Evolutionary conservation across 768 basidiomycete genomes (phyloP), one percentile per base, ranked within the genome.

Genomic region (Lactifluus echinatus): DNA sequence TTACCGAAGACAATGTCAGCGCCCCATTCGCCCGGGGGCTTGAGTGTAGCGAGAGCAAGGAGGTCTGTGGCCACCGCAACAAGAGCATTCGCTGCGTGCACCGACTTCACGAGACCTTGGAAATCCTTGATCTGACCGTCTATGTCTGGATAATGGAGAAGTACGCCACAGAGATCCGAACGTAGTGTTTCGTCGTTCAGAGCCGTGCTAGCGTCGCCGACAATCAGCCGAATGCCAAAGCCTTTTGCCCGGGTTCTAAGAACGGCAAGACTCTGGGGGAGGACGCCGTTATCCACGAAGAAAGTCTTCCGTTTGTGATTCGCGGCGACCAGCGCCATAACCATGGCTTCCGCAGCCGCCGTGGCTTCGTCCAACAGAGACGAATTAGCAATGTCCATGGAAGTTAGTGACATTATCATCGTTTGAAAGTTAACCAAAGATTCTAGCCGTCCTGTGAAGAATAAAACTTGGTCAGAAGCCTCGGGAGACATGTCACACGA

Each of bases 1-100:
- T 95, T 97, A 37, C 96, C 96, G 44, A 95, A 75, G 8, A 91
- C 94, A 62, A 98, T 82, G 69, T 99, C 95, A 29, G 93, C 94
- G 50, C 95, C 95, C 93, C 95, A 98, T 76, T 98, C 96, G 55
- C 96, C 95, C 14, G 95, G 95, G 28, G 95, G 91, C 65, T 89
- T 92, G 57, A 99, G 77, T 77, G 93, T 78, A 2, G 93, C 92
- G 69, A 98, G 75, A 1, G 95, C 92, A 39, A 99, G 79, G 51
- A 99, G 79, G 72, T 99, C 95, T 11, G 91, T 92, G 15, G 92
- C 92, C 63, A 86, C 89, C 6, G 88, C 79, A 50, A 96, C 83
- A 56, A 96, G 78, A n/a, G 80, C 93, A 28, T 89, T 88, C 5
- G 76, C 67, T 15, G 76, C 75, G 69, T 97, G 95, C 15, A 87